Base-by-base conservation (phyloP, 164 flowering plant species). In the Dillenia turbinata region DNA sequence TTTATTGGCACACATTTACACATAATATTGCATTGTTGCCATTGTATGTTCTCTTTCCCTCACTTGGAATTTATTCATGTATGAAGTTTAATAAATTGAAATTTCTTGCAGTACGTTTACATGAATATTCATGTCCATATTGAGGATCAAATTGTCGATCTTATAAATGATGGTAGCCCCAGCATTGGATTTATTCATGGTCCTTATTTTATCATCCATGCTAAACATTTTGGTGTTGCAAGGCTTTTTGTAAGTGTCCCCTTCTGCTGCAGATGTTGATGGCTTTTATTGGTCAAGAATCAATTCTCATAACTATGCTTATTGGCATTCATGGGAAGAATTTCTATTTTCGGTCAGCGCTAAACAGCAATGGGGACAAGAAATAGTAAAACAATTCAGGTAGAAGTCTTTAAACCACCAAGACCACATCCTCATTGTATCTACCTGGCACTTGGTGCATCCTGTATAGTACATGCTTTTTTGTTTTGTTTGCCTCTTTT, bases 341-440 rank as follows among this genome's bases (percentile, higher is more conserved):
- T 54, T 54, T 77, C 62, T 57, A 58, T 66, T 69, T 22, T 78
- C 87, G 97, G 90, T 90, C 63, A 83, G 87, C 73, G 81, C 86
- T 66, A 74, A 69, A 61, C 93, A 77, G 62, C 85, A 71, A 56
- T 85, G 89, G 62, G 97, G 96, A 60, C 77, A 67, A 73, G 91
- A 89, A 76, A 75, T 94, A 50, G 47, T 68, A 52, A 94, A 96
- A 64, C 81, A 85, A 71, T 94, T 48, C 81, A 74, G 73, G 81
- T 91, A 59, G 97, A 94, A 81, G 93, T 94, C 15, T 91, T 89
- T 80, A 83, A 85, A 50, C 86, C 87, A 19, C 92, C 86, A 44
- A 75, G 62, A 54, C 72, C 89, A 58, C 80, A 80, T 60, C 98
- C 98, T 12, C 67, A 62, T 26, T 75, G 80, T 54, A 78, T 94